A percentile compares a stretch with the other conserved stretches of the same genome.
phyloP scores from a whole-genome alignment of 441 rosid species.

The Euphorbia neoarborescens region DNA sequence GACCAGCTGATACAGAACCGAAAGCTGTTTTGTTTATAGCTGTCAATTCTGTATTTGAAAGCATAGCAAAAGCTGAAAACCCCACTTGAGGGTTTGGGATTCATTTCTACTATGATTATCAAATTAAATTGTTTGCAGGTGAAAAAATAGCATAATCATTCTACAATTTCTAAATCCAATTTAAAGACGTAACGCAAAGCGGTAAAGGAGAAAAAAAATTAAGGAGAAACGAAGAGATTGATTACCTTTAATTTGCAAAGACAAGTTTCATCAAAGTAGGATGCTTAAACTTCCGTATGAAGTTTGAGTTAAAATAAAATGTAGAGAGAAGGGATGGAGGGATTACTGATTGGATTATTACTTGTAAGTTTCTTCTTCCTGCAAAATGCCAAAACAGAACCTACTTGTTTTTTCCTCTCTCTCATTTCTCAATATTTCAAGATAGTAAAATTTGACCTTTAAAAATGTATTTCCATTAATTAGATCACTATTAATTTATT shows the following conservation, averaged over 20 bases:
- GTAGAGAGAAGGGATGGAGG: constrained; percentile 1
- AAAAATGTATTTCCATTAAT: too few relatives aligned
- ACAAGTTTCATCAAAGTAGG: constrained; percentile 21
- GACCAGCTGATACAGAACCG: background rate
- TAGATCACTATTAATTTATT: too few relatives aligned
- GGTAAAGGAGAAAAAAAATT: too few relatives aligned
- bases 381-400: constrained; percentile 21
- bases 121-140: background rate
- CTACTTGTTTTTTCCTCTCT: background rate
- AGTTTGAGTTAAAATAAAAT: background rate
- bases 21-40: background rate
- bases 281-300: constrained; percentile 3
- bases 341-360: constrained; percentile 19
- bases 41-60: background rate
- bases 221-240: background rate
- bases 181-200: too few relatives aligned
- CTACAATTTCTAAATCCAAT: constrained; percentile 5
- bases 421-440: background rate
- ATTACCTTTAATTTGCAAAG: constrained; percentile 27
- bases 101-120: background rate
- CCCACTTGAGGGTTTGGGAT: background rate
- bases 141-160: background rate
- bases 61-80: background rate
- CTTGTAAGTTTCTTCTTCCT: constrained; percentile 37
- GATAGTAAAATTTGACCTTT: too few relatives aligned